A percentile compares a stretch with the other conserved stretches of the same genome.
These are phyloP conservation scores for Apiospora rasikravindrae DNA, from an alignment of 2,329 filamentous ascomycete species.

Conservation along the genomic window DNA sequence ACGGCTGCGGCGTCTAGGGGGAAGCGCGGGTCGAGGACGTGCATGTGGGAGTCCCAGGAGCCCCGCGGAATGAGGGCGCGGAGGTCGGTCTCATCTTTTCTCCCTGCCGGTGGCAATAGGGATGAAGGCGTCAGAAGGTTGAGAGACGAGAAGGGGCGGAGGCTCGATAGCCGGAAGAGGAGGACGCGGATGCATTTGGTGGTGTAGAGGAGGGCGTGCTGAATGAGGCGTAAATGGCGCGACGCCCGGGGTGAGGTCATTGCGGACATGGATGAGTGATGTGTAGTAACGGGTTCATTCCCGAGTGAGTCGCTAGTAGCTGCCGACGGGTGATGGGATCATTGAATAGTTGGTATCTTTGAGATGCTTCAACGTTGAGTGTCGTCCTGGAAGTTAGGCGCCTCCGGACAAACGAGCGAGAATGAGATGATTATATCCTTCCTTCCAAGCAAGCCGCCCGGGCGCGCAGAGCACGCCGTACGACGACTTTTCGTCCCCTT, in stretches of 20 bases:
- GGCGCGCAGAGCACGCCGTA: neutral
- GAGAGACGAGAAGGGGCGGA: neutral
- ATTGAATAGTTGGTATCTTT: neutral
- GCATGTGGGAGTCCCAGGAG: constrained; percentile 69
- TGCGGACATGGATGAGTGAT: neutral
- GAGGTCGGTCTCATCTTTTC: neutral
- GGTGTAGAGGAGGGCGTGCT: neutral
- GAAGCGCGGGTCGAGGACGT: constrained; percentile 62
- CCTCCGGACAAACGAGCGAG: neutral
- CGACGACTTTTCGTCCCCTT: neutral
- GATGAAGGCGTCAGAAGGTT: neutral
- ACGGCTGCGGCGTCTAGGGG: constrained; percentile 52
- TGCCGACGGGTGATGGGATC: neutral
- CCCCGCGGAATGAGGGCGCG: constrained; percentile 42
- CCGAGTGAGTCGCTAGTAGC: neutral
- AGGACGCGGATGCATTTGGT: neutral
- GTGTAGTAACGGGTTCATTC: neutral
- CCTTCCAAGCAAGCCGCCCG: neutral
- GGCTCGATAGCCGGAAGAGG: neutral
- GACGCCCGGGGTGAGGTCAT: neutral
- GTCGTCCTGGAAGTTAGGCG: too few relatives aligned
- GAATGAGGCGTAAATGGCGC: neutral
- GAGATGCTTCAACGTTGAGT: neutral
- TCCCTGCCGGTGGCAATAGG: too few relatives aligned
- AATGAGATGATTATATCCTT: neutral